Base-by-base conservation (phyloP, 2,329 filamentous ascomycete species). In the Ciborinia camelliae region DNA sequence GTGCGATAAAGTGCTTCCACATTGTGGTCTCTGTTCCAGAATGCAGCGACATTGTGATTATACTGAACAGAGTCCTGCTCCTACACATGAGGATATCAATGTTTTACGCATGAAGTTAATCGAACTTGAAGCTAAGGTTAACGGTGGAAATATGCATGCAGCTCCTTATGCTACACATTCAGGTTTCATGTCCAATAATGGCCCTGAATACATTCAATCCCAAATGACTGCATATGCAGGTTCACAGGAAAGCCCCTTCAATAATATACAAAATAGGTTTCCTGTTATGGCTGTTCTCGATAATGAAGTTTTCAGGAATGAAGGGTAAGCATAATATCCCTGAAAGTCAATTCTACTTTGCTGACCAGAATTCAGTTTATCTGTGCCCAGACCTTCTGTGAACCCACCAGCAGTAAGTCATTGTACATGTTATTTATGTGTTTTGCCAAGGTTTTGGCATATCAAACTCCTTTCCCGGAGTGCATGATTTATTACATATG, bases 1-100 rank as follows among this genome's bases (percentile, higher is more conserved):
- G 75, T 84, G 82, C 70, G 79, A 81, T 76, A 84, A 84, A 73
- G 70, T 68, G 5, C 68, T 84, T 1, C 82, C 82, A 18, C 71
- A 74, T 20, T 84, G 82, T 70, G 73, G 76, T 2, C 75, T 83
- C 4, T 84, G 82, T 71, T 69, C 69, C 26, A 75, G 80, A 14
- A 78, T 80, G 75, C 73, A 73, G 41, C 74, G 79, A 15, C 65
- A 67, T 28, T 81, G 79, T 71, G 79, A 81, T 67, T 81, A 80
- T 68, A 75, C 74, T 20, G 76, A 79, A 50, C 66, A 71, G 20
- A 66, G 71, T 23, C 73, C 75, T 12, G 66, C 73, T 12, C 77
- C 78, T 1, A 78, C 77, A 0, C 72, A 76, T 20, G 77, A 78
- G 57, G 78, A 80, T 65, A 75, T 80, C 48, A 74, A 75, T 55